These are phyloP conservation scores for Corniculantispora saksenae DNA, from an alignment of 2,329 filamentous ascomycete genomes.

Conservation along the genomic window DNA sequence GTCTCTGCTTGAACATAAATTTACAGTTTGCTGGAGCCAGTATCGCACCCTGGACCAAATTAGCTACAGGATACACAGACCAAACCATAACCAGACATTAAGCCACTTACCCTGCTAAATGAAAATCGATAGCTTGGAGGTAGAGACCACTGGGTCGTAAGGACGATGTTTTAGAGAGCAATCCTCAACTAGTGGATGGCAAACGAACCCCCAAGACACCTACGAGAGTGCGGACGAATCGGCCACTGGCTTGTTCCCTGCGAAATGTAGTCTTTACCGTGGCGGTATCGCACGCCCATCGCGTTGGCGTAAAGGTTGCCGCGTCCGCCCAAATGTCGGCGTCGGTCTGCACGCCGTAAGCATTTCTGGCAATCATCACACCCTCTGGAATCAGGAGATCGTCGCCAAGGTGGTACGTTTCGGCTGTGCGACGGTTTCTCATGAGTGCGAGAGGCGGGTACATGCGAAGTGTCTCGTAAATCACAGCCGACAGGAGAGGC, in stretches of 20 bases:
- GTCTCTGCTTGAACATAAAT: too few relatives aligned
- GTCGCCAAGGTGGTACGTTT: background rate
- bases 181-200: too few relatives aligned
- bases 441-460: slow-evolving; percentile 8
- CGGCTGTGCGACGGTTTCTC: slow-evolving; percentile 5
- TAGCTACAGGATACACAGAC: too few relatives aligned
- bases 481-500: slow-evolving; percentile 2
- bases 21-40: too few relatives aligned
- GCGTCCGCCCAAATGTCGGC: background rate
- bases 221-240: too few relatives aligned
- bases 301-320: background rate
- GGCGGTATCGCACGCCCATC: slow-evolving; percentile 5
- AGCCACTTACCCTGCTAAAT: too few relatives aligned
- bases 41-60: too few relatives aligned
- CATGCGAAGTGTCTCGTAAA: slow-evolving; percentile 14
- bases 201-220: too few relatives aligned
- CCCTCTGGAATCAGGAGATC: slow-evolving; percentile 3
- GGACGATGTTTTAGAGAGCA: too few relatives aligned
- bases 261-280: slow-evolving; percentile 7
- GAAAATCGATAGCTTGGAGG: too few relatives aligned
- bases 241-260: slow-evolving; percentile 2
- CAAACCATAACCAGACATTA: too few relatives aligned
- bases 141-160: too few relatives aligned
- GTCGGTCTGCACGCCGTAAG: slow-evolving; percentile 15
- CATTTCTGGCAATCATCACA: slow-evolving; percentile 8